Evolutionary conservation across 139 green algal species (phyloP).

Genomic region (Micractinium conductrix): DNA sequence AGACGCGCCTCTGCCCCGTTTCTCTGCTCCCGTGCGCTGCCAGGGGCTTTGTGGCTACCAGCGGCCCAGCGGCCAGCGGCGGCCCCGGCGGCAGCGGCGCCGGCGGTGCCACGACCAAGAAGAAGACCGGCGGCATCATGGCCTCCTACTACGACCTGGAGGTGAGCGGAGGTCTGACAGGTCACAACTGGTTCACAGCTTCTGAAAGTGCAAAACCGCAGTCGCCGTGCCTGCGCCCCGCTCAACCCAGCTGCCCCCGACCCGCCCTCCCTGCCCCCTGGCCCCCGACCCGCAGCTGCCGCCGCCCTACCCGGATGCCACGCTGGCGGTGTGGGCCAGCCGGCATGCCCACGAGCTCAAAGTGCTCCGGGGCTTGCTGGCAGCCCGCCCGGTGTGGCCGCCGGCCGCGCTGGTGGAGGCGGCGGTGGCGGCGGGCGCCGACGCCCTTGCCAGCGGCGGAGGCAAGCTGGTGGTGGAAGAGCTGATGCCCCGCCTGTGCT

Average conservation of each 20-base stretch:
- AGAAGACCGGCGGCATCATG: not conserved
- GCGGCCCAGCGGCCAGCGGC: not conserved
- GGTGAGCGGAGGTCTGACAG: too few species aligned
- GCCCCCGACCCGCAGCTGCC: not conserved
- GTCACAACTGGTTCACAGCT: too few species aligned
- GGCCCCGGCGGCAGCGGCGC: not conserved
- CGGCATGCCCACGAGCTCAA: not conserved
- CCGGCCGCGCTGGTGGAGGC: not conserved
- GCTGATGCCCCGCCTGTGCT: slow-evolving; percentile 32
- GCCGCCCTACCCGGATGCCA: not conserved
- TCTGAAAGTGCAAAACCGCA: too few species aligned
- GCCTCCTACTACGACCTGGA: slow-evolving; percentile 21
- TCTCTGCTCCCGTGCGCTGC: not conserved
- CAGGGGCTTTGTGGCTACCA: slow-evolving; percentile 12
- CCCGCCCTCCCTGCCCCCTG: not conserved
- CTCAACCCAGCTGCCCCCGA: not conserved
- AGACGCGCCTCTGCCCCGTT: too few species aligned
- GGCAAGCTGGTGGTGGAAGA: not conserved
- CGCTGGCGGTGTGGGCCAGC: not conserved
- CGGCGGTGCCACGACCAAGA: not conserved
- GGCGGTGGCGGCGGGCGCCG: not conserved
- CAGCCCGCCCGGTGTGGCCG: slow-evolving; percentile 14
- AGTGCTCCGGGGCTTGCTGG: slow-evolving; percentile 23
- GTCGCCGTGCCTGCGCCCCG: too few species aligned
- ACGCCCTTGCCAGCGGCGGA: not conserved